Evolutionary conservation across 139 green algal species (phyloP), one percentile per base, ranked within the genome.

Genomic region (Picochlorum sp.): DNA sequence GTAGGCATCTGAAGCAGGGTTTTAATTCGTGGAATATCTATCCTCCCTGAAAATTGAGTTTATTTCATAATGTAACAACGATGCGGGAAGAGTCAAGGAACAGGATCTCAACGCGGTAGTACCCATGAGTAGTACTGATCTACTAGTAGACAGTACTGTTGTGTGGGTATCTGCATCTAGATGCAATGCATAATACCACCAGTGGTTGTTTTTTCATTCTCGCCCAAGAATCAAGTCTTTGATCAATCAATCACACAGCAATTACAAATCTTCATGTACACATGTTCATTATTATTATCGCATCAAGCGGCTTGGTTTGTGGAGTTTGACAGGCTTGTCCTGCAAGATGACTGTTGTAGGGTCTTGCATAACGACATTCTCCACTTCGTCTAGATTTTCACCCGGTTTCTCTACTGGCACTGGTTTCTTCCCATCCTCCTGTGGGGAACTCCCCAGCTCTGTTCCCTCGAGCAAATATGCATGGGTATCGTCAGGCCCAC

Each of bases 351-450:
- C 21, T 37, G 26, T 44, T 26, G 54, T 24, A 44, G 15, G 47
- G 47, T 41, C 34, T 3, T 41, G 34, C 0, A 41, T 41, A 8
- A 11, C 34, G 0, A 41, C 34, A 41, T 41, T 41, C 34, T 41
- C 34, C 34, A 41, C 34, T 8, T 41, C 34, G 4, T 30, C 45
- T 20, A 20, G 15, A 51, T 51, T 51, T 18, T 51, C 45, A 51
- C 45, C 45, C 3, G 68, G 60, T 60, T 70, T 70, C 14, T 70
- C 68, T 34, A 75, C 60, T n/a, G 68, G 21, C 57, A 74, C 68
- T 7, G 68, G 68, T 51, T 15, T 51, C 5, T 14, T 15, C 45
- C 5, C 16, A 51, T 51, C 45, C 14, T 26, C 6, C 6, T 0
- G 16, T 54, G n/a, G 16, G 2, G 2, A 9, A 13, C 10, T 20